Percentiles rank a stretch among this genome's conserved stretches.
Conservation (phyloP, 164 flowering plant genomes). For the Nymphaea thermarum region DNA sequence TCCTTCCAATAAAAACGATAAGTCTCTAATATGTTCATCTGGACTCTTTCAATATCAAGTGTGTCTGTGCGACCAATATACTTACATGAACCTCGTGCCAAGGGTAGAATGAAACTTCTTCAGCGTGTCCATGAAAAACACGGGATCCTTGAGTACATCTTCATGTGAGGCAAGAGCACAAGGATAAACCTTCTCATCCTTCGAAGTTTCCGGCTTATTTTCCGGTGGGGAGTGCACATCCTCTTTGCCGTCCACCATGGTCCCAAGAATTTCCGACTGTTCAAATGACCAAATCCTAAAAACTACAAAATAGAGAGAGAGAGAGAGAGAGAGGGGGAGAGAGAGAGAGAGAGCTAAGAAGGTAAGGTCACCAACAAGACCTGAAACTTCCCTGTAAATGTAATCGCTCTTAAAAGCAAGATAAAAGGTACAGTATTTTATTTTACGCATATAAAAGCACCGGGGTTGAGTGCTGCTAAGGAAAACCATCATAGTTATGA, state of each 20-base stretch:
- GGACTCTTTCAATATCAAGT: neutral
- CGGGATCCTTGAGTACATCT: constrained; percentile 27
- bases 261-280: neutral
- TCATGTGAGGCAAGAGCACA: constrained; percentile 49
- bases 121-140: constrained; percentile 48
- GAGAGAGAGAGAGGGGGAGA: neutral
- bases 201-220: constrained; percentile 12
- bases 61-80: neutral
- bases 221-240: neutral
- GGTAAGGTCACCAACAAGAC: neutral
- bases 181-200: constrained; percentile 28
- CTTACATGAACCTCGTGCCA: constrained; percentile 56
- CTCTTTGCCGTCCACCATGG: neutral
- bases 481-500: neutral
- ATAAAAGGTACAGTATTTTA: neutral
- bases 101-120: constrained; percentile 38
- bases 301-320: too few species aligned
- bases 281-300: neutral
- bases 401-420: neutral
- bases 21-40: neutral
- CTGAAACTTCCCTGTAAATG: neutral
- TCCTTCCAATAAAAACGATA: constrained; percentile 23
- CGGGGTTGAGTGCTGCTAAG: neutral
- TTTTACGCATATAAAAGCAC: neutral
- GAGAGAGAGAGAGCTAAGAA: neutral